Percentiles rank a stretch among this genome's conserved stretches.
These are phyloP conservation scores for Wickerhamiella siamensis DNA, from an alignment of 805 yeast species.

Conservation along the genomic window DNA sequence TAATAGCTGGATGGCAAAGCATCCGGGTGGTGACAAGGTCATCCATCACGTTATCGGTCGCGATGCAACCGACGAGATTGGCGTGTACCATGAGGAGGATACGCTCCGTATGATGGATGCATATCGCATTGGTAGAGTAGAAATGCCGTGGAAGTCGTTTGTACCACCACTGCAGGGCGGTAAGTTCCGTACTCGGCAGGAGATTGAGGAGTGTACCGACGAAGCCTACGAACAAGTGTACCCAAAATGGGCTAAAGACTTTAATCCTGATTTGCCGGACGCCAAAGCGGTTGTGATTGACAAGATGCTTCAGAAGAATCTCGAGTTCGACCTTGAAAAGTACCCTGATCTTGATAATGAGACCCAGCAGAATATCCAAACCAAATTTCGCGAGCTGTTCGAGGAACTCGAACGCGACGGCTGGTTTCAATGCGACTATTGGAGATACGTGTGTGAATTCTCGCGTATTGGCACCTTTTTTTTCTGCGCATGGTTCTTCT, in stretches of 20 bases:
- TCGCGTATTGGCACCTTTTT: constrained; percentile 45
- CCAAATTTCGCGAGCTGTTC: constrained; percentile 49
- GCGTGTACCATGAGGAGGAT: constrained; percentile 59
- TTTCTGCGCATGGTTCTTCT: constrained; percentile 36
- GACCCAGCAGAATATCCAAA: constrained; percentile 46
- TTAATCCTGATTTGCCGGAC: background rate
- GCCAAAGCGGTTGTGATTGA: constrained; percentile 39
- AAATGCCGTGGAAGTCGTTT: constrained; percentile 54
- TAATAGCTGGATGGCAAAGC: constrained; percentile 54
- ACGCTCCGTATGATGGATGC: constrained; percentile 37
- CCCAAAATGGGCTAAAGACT: background rate
- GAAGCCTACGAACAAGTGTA: background rate
- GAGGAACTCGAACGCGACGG: constrained; percentile 40
- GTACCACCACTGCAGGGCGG: constrained; percentile 88
- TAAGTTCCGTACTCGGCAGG: constrained; percentile 25
- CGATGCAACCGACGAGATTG: constrained; percentile 85
- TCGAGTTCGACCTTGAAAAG: constrained; percentile 38
- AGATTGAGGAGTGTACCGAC: constrained; percentile 12
- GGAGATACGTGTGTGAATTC: constrained; percentile 57
- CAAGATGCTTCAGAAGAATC: constrained; percentile 42
- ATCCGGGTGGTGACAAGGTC: constrained; percentile 86
- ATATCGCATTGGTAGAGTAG: constrained; percentile 54
- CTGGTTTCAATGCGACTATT: constrained; percentile 57
- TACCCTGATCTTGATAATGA: constrained; percentile 53
- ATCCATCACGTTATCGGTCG: constrained; percentile 74